Evolutionary conservation across 305 asterid genomes (phyloP).

Genomic region (Coffea humblotiana): DNA sequence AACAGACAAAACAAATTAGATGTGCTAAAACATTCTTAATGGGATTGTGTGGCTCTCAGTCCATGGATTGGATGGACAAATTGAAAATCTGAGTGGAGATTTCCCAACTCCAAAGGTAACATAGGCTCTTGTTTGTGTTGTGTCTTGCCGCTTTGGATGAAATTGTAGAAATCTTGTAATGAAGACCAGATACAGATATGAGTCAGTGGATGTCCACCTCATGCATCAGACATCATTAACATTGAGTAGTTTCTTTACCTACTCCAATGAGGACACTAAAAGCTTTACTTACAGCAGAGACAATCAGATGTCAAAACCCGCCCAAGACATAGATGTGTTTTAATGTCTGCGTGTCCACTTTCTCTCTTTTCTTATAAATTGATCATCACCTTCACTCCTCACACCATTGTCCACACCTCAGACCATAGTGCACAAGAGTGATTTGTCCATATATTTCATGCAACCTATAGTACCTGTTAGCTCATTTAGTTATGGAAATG

Average conservation of each 20-base stretch:
- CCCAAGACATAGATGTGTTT: conserved; percentile 25
- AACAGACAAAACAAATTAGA: too few species aligned
- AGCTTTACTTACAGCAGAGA: not conserved
- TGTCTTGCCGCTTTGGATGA: not conserved
- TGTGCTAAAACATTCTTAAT: not conserved
- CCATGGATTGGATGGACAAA: not conserved
- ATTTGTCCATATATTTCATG: conserved; percentile 4
- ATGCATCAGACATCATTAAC: not conserved
- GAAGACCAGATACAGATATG: not conserved
- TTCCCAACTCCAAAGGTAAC: not conserved
- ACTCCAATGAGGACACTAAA: not conserved
- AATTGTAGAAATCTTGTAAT: not conserved
- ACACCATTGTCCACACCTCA: too few species aligned
- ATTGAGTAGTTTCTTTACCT: not conserved
- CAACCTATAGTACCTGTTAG: conserved; percentile 7
- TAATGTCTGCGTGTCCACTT: conserved; percentile 20
- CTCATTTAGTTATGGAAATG: conserved; percentile 36
- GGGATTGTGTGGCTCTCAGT: not conserved
- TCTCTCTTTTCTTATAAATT: conserved; percentile 41
- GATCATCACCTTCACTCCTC: not conserved
- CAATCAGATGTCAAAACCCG: not conserved
- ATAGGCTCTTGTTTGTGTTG: not conserved
- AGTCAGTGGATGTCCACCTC: not conserved
- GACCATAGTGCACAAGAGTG: not conserved
- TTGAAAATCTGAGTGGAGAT: not conserved